Evolutionary conservation across 2,329 filamentous ascomycete genomes (phyloP).

Genomic region (Truncatella angustata): DNA sequence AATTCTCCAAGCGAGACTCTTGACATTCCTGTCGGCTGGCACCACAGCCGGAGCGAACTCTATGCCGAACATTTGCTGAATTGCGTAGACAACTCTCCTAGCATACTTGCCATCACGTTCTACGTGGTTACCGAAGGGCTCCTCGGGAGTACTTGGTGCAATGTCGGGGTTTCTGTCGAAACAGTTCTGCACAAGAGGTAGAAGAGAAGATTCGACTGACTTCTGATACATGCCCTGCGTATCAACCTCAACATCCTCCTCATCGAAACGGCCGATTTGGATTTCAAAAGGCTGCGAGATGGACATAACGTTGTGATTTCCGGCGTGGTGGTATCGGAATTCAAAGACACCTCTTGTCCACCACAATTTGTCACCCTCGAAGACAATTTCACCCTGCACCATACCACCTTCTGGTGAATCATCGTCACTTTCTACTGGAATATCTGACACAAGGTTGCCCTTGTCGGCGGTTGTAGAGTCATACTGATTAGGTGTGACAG

Average conservation of each 20-base stretch:
- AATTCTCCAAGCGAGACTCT: constrained; percentile 89
- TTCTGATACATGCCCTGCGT: constrained; percentile 60
- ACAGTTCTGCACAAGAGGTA: constrained; percentile 87
- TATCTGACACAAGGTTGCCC: constrained; percentile 71
- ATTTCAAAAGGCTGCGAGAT: constrained; percentile 94
- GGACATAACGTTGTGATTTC: constrained; percentile 89
- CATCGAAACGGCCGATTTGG: constrained; percentile 75
- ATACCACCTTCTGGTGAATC: constrained; percentile 53
- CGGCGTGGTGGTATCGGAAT: constrained; percentile 94
- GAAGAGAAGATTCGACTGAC: constrained; percentile 72
- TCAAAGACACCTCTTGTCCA: constrained; percentile 97
- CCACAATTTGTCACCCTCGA: constrained; percentile 91
- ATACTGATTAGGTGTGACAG: constrained; percentile 73
- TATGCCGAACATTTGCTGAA: constrained; percentile 95
- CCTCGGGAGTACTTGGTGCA: constrained; percentile 75
- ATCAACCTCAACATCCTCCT: constrained; percentile 65
- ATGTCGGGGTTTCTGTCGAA: constrained; percentile 90
- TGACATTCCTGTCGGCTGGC: constrained; percentile 84
- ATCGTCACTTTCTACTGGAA: constrained; percentile 51
- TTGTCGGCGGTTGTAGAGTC: constrained; percentile 73
- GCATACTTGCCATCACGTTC: constrained; percentile 88
- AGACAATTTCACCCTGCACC: constrained; percentile 78
- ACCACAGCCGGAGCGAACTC: constrained; percentile 94
- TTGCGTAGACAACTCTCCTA: constrained; percentile 86
- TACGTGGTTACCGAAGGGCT: constrained; percentile 80